Evolutionary conservation across 495 filamentous ascomycete species (phyloP).

Genomic region (Penicillium egyptiacum): DNA sequence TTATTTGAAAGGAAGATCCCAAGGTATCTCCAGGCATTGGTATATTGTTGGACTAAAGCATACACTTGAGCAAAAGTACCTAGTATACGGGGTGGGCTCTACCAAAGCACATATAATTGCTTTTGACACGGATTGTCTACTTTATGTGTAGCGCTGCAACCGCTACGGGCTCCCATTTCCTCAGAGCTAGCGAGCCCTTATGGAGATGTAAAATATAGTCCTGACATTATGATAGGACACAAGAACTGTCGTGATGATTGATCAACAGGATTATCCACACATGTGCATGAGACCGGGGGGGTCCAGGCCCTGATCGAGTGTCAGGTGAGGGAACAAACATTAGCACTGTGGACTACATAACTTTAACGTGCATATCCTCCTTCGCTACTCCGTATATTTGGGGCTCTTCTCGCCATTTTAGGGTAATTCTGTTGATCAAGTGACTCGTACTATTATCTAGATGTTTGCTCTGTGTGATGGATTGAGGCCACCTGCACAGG

Average conservation of each 20-base stretch:
- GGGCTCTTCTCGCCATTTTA: background rate
- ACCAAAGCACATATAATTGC: background rate
- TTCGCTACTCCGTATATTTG: background rate
- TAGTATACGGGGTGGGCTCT: background rate
- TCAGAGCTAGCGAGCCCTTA: background rate
- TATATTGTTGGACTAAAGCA: background rate
- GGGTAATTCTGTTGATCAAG: background rate
- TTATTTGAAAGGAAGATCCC: background rate
- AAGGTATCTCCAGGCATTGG: background rate
- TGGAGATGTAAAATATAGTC: background rate
- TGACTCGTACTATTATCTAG: background rate
- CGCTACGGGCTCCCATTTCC: background rate
- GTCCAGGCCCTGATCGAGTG: background rate
- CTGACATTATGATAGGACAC: background rate
- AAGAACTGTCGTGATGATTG: background rate
- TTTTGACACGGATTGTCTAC: background rate
- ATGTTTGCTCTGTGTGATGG: background rate
- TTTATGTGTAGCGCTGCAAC: background rate
- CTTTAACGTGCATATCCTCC: background rate
- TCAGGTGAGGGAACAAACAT: background rate
- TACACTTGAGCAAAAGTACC: background rate
- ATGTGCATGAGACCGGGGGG: background rate
- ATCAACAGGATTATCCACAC: conserved; percentile 1
- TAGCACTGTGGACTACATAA: background rate
- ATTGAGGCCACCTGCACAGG: background rate